These are phyloP conservation scores for Yamadazyma atmosphaerica DNA, from an alignment of 1,139 yeast species.

Conservation along the genomic window DNA sequence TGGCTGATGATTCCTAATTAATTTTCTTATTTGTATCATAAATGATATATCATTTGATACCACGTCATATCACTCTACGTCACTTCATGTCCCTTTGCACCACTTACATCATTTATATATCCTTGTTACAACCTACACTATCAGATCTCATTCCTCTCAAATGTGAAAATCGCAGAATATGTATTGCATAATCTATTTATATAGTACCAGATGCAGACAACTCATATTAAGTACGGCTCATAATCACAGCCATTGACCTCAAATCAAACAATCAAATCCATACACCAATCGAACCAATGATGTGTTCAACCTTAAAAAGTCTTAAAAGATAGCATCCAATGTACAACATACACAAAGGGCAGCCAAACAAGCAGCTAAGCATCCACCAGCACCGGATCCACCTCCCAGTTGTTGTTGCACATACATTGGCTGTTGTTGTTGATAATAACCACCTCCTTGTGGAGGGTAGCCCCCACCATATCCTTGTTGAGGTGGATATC, in stretches of 20 bases:
- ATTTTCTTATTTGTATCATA: no score
- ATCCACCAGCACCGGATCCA: conserved; percentile 38
- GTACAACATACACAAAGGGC: conserved; percentile 77
- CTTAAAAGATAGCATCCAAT: conserved; percentile 60
- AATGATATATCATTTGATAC: no score
- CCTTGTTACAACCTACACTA: no score
- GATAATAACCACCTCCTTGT: conserved; percentile 33
- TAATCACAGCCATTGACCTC: background rate
- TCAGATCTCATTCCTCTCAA: no score
- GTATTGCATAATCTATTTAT: no score
- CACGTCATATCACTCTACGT: no score
- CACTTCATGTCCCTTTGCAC: no score
- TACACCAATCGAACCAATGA: background rate
- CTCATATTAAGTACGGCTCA: no score
- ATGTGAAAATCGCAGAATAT: no score
- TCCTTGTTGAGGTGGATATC: conserved; percentile 38
- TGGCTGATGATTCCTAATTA: no score
- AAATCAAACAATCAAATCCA: background rate
- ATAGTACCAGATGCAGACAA: no score
- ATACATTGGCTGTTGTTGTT: conserved; percentile 64
- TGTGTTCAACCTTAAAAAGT: background rate
- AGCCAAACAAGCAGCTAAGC: conserved; percentile 70
- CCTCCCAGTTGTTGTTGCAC: conserved; percentile 31
- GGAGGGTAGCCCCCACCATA: conserved; percentile 29
- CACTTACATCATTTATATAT: no score